Evolutionary conservation across 73 alveolate genomes (phyloP).

Genomic region (Paramecium biaurelia): DNA sequence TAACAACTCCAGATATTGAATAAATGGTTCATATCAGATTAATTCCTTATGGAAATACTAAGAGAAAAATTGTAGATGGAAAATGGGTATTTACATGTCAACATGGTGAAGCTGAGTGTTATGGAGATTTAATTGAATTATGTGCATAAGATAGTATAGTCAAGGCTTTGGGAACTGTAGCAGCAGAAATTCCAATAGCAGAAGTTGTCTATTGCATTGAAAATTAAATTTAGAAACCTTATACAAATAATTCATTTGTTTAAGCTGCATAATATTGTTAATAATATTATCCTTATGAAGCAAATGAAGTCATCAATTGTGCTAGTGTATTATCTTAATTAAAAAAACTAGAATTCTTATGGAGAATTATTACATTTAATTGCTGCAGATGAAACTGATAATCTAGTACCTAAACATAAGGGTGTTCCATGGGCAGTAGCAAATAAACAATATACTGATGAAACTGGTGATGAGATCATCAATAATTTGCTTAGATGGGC

Average conservation of each 20-base stretch:
- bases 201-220: slow-evolving; percentile 30
- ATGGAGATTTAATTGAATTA: slow-evolving; percentile 19
- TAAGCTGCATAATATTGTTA: neutral
- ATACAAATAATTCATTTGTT: slow-evolving; percentile 12
- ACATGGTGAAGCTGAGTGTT: slow-evolving; percentile 17
- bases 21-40: slow-evolving; percentile 2
- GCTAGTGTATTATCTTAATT: neutral
- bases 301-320: neutral
- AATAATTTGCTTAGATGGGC: neutral
- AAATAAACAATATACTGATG: neutral
- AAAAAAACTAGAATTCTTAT: neutral
- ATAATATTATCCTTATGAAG: neutral
- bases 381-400: slow-evolving; percentile 40
- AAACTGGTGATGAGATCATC: neutral
- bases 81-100: neutral
- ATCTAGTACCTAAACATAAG: neutral
- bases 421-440: slow-evolving; percentile 21
- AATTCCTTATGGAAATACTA: slow-evolving; percentile 27
- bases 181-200: neutral
- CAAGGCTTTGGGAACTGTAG: neutral
- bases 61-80: neutral
- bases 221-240: neutral
- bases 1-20: neutral
- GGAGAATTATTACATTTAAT: neutral
- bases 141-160: slow-evolving; percentile 11